Conservation (phyloP, 345 rosid species). For the Clausena lansium region DNA sequence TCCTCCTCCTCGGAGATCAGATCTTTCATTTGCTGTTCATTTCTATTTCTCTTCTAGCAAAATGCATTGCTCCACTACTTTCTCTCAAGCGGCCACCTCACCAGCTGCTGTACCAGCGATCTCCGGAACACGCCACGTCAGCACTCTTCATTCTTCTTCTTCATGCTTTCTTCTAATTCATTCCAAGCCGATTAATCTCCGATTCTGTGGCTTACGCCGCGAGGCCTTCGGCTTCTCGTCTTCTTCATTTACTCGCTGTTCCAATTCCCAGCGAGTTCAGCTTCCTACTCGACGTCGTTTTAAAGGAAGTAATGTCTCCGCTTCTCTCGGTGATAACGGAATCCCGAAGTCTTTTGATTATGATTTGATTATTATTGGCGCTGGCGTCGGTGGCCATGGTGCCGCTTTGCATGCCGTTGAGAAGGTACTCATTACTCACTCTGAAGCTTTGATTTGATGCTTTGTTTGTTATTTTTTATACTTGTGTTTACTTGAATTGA, state of each 20-base stretch:
- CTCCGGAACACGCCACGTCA: slow-evolving; percentile 20
- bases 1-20: neutral
- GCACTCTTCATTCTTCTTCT: slow-evolving; percentile 11
- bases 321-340: slow-evolving; percentile 55
- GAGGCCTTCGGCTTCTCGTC: slow-evolving; percentile 50
- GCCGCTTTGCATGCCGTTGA: slow-evolving; percentile 98
- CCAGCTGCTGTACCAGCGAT: neutral
- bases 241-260: slow-evolving; percentile 15
- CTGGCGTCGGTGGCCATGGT: slow-evolving; percentile 99
- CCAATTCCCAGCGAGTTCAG: slow-evolving; percentile 18
- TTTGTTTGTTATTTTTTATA: neutral
- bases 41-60: neutral
- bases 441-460: neutral
- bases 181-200: slow-evolving; percentile 52
- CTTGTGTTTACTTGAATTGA: neutral
- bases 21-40: neutral
- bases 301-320: slow-evolving; percentile 22
- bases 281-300: slow-evolving; percentile 14
- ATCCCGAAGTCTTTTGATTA: slow-evolving; percentile 77
- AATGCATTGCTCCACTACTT: slow-evolving; percentile 63
- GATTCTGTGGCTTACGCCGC: slow-evolving; percentile 77
- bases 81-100: slow-evolving; percentile 33
- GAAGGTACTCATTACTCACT: slow-evolving; percentile 43
- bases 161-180: slow-evolving; percentile 18
- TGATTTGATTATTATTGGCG: slow-evolving; percentile 89